Evolutionary conservation across 306 rosid species (phyloP), one percentile per base, ranked within the genome.

Genomic region (Dryas drummondii): DNA sequence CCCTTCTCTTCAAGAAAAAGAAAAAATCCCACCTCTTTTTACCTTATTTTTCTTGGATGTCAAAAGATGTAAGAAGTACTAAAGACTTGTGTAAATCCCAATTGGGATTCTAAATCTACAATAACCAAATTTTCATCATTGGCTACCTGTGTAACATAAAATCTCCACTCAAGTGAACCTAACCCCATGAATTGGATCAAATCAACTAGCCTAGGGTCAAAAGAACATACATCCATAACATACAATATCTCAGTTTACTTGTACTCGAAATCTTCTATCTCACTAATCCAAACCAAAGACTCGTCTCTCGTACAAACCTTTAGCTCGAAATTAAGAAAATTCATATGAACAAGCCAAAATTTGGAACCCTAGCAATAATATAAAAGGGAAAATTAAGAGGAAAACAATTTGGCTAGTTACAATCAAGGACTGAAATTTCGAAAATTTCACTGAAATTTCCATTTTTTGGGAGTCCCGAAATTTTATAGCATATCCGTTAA

Each of bases 201-300:
- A 22, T 22, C 22, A 22, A 26, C n/a, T 45, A 19, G 6, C 17
- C 46, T 13, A 32, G 13, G 7, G 66, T 60, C 46, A 7, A 11
- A 73, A 50, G 7, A 68, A 16, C 26, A 13, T 27, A 26, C 2
- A 4, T 66, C 5, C 12, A 45, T 14, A 56, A 26, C 37, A 54
- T 56, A 27, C 61, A 72, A 72, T 17, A 27, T 27, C 55, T 26
- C 53, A 71, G 10, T 17, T 15, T 5, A 2, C 27, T 26, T 17
- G 17, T 10, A 9, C 73, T 32, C 5, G 60, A 32, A 16, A 40
- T 47, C 61, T 6, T 9, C 40, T 9, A 17, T 5, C 11, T 41
- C 41, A 41, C 63, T 37, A 17, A 63, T 12, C 40, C 60, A 66
- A 74, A 49, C 5, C 63, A 64, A 74, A 63, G 42, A 55, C 48